Evolutionary conservation across 2,329 filamentous ascomycete genomes (phyloP).

Genomic region (Septoria petroselini): DNA sequence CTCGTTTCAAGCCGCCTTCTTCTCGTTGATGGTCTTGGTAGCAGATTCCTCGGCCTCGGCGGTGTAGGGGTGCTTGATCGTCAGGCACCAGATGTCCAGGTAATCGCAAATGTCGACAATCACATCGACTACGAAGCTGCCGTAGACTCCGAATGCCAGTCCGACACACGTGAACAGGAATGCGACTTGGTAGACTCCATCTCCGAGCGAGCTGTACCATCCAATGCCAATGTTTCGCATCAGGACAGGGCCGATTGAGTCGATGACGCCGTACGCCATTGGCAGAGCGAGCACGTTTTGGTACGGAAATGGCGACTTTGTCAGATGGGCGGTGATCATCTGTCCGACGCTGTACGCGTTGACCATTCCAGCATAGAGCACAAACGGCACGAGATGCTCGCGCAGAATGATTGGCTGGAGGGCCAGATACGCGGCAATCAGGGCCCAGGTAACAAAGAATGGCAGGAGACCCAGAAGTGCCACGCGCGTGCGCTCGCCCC

Average conservation of each 20-base stretch:
- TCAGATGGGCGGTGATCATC: slow-evolving; percentile 92
- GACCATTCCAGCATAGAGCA: slow-evolving; percentile 80
- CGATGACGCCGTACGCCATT: slow-evolving; percentile 71
- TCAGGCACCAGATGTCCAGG: slow-evolving; percentile 96
- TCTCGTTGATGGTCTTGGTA: slow-evolving; percentile 20
- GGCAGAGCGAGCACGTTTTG: slow-evolving; percentile 80
- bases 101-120: slow-evolving; percentile 98
- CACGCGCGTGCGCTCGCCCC: slow-evolving; percentile 67
- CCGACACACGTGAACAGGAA: slow-evolving; percentile 89
- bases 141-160: slow-evolving; percentile 83
- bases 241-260: slow-evolving; percentile 71
- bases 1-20: slow-evolving; percentile 22
- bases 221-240: slow-evolving; percentile 51
- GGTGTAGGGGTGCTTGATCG: slow-evolving; percentile 78
- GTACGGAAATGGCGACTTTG: slow-evolving; percentile 84
- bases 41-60: slow-evolving; percentile 26
- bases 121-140: slow-evolving; percentile 94
- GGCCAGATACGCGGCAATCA: slow-evolving; percentile 75
- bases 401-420: slow-evolving; percentile 81
- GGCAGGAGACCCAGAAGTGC: slow-evolving; percentile 81
- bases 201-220: slow-evolving; percentile 72
- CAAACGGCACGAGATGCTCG: slow-evolving; percentile 82
- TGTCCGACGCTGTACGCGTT: slow-evolving; percentile 89
- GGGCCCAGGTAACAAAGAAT: slow-evolving; percentile 72
- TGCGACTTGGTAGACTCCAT: slow-evolving; percentile 76